phyloP scores from a whole-genome alignment of 139 green algal genomes.

The Chlamydomonas sp. region DNA sequence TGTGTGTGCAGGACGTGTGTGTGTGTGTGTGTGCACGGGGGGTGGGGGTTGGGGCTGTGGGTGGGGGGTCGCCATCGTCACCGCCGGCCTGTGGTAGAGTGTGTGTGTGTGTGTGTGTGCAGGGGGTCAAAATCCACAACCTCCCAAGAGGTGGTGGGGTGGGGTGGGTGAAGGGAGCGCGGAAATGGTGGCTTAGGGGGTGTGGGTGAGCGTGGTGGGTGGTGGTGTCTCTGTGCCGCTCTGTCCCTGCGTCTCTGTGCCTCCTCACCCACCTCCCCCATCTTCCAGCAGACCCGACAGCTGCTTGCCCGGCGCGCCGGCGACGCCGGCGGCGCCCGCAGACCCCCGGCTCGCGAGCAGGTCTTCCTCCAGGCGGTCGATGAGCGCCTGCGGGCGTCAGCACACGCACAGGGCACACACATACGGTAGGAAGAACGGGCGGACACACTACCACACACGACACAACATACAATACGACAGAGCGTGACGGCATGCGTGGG shows the following conservation, averaged over 20 bases:
- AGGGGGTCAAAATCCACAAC: too few species aligned
- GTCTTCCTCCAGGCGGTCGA: slow-evolving; percentile 58
- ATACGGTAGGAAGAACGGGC: too few species aligned
- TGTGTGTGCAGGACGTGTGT: background rate
- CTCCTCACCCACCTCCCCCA: slow-evolving; percentile 1
- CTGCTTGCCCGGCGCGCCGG: background rate
- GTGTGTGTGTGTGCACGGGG: background rate
- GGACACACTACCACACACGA: too few species aligned
- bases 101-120: background rate
- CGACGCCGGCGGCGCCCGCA: background rate
- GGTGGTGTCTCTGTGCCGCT: too few species aligned
- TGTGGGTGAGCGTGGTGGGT: too few species aligned
- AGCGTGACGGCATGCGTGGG: too few species aligned
- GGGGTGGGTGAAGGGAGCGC: too few species aligned
- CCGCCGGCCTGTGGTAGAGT: background rate
- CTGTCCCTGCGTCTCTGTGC: background rate
- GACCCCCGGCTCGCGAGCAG: slow-evolving; percentile 29
- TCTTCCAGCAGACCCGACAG: background rate
- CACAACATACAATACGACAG: too few species aligned
- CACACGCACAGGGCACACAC: too few species aligned
- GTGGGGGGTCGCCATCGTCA: background rate
- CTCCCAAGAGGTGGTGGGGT: too few species aligned
- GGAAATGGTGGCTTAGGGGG: too few species aligned
- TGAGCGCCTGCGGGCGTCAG: slow-evolving; percentile 34
- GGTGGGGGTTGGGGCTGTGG: background rate